Evolutionary conservation across 2,329 filamentous ascomycete species (phyloP).

Genomic region (Paraphaeosphaeria sporulosa): DNA sequence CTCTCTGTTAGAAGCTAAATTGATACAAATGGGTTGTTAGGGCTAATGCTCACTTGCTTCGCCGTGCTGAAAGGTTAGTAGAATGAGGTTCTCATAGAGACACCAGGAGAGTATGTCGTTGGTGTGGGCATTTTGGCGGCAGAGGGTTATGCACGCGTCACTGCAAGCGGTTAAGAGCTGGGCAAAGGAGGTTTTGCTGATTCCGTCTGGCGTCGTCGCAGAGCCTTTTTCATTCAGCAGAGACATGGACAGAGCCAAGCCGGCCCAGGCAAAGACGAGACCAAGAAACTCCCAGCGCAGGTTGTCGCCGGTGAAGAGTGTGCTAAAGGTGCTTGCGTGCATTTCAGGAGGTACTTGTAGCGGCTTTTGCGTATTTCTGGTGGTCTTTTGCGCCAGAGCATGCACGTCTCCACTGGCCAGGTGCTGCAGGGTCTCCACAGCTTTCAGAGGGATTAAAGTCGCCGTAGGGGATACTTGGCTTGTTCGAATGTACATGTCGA

Average conservation of each 20-base stretch:
- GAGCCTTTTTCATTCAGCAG: not conserved
- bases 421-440: not conserved
- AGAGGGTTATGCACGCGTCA: not conserved
- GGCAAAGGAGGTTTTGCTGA: not conserved
- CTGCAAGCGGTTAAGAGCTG: not conserved
- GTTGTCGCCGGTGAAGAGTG: not conserved
- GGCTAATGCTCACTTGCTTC: not conserved
- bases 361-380: not conserved
- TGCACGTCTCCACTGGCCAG: not conserved
- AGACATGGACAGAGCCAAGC: not conserved
- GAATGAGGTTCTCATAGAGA: not conserved
- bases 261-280: not conserved
- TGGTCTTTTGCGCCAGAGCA: not conserved
- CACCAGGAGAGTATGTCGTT: not conserved
- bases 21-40: not conserved
- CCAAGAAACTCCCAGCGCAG: not conserved
- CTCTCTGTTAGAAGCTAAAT: not conserved
- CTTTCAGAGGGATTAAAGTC: not conserved
- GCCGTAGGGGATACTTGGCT: not conserved
- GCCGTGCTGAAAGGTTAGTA: not conserved
- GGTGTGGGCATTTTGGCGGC: not conserved
- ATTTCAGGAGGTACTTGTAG: not conserved
- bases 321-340: not conserved
- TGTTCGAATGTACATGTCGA: not conserved
- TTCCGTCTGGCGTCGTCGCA: not conserved